phyloP scores from a whole-genome alignment of 176 grass and related monocot genomes.

The Neostapfia colusana region DNA sequence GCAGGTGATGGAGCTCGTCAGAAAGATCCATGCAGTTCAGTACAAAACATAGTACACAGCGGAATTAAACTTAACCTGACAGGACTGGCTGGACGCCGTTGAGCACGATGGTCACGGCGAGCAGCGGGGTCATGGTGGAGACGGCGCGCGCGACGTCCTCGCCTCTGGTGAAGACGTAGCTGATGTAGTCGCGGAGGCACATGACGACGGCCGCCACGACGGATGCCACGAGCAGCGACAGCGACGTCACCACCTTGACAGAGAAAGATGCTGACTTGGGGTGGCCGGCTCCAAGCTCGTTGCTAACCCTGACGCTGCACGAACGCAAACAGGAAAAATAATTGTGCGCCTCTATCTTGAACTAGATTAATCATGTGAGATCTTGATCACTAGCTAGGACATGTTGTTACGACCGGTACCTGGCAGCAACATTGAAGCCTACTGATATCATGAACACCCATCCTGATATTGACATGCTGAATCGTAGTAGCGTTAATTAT shows the following conservation, averaged over 20 bases:
- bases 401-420: constrained; percentile 29
- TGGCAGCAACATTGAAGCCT: constrained; percentile 83
- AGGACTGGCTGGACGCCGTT: constrained; percentile 68
- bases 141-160: constrained; percentile 24
- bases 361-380: not conserved
- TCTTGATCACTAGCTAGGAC: not conserved
- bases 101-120: constrained; percentile 54
- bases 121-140: constrained; percentile 28
- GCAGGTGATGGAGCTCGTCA: not conserved
- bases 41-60: too few species aligned
- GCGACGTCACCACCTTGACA: not conserved
- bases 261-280: constrained; percentile 31
- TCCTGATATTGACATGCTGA: constrained; percentile 73
- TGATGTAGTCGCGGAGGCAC: constrained; percentile 34
- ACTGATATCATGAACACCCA: constrained; percentile 86
- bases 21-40: not conserved
- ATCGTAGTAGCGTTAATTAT: not conserved
- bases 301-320: constrained; percentile 55
- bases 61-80: constrained; percentile 37
- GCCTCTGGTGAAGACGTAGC: constrained; percentile 33
- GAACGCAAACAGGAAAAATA: too few species aligned
- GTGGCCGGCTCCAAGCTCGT: constrained; percentile 37
- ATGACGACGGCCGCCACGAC: constrained; percentile 8
- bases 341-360: too few species aligned
- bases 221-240: not conserved